phyloP scores from a whole-genome alignment of 2,329 filamentous ascomycete species.

The Nemania diffusa region DNA sequence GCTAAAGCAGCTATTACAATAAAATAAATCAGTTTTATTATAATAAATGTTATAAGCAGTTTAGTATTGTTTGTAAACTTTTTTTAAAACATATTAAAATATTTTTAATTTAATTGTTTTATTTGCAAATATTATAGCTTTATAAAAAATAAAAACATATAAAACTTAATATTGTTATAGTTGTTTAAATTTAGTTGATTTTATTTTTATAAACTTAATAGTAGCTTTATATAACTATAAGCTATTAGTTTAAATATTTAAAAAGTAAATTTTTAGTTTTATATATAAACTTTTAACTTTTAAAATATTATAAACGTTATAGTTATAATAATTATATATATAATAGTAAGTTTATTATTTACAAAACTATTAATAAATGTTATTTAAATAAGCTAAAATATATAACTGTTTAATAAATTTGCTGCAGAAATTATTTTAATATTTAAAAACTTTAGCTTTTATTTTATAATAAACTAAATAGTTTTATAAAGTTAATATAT shows the following conservation, averaged over 20 bases:
- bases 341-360: not conserved
- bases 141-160: too few relatives aligned
- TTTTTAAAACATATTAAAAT: constrained; percentile 3
- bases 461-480: too few relatives aligned
- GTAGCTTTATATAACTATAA: constrained; percentile 19
- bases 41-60: not conserved
- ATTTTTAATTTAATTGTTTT: too few relatives aligned
- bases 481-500: too few relatives aligned
- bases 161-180: not conserved
- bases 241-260: not conserved
- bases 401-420: too few relatives aligned
- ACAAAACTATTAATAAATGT: too few relatives aligned
- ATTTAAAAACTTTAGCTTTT: not conserved
- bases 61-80: constrained; percentile 12
- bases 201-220: constrained; percentile 2
- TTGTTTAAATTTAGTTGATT: too few relatives aligned
- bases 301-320: constrained; percentile 5
- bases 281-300: too few relatives aligned
- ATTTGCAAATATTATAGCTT: too few relatives aligned
- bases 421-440: not conserved
- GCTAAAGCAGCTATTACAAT: too few relatives aligned
- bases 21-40: not conserved
- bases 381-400: too few relatives aligned
- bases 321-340: constrained; percentile 13
- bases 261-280: constrained; percentile 13